Evolutionary conservation across 305 asterid genomes (phyloP).

Genomic region (Solanum hybrid): DNA sequence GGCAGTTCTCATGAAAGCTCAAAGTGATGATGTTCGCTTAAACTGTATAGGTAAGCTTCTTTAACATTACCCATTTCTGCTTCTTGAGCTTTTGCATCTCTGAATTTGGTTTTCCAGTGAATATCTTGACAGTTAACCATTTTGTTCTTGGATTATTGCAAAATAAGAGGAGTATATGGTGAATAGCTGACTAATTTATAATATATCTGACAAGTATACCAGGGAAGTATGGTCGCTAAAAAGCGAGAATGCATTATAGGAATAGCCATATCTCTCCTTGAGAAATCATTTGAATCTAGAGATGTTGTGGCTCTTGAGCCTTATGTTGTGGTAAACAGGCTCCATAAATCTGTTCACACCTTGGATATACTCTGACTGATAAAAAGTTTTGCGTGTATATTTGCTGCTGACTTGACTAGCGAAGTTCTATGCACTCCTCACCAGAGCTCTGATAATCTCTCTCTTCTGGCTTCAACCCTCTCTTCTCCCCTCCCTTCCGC

Average conservation of each 20-base stretch:
- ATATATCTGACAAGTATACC: background rate
- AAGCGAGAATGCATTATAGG: background rate
- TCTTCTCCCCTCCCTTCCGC: background rate
- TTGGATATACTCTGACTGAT: background rate
- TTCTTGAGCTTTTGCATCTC: background rate
- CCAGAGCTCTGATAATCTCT: background rate
- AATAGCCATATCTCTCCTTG: background rate
- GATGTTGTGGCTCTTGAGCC: background rate
- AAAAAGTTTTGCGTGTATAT: background rate
- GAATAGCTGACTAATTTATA: background rate
- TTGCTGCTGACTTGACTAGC: background rate
- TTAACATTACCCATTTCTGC: background rate
- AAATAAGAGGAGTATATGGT: background rate
- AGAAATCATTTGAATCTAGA: background rate
- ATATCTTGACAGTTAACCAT: background rate
- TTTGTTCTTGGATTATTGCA: background rate
- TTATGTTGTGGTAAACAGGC: background rate
- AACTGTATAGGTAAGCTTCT: constrained; percentile 68
- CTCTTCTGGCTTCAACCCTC: background rate
- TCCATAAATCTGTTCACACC: background rate
- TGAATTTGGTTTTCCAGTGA: background rate
- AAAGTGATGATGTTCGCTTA: constrained; percentile 79
- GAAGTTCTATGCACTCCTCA: background rate
- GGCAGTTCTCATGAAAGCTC: constrained; percentile 73
- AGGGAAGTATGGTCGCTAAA: background rate